phyloP scores from a whole-genome alignment of 2,329 filamentous ascomycete genomes.

The Epichloe baconii region DNA sequence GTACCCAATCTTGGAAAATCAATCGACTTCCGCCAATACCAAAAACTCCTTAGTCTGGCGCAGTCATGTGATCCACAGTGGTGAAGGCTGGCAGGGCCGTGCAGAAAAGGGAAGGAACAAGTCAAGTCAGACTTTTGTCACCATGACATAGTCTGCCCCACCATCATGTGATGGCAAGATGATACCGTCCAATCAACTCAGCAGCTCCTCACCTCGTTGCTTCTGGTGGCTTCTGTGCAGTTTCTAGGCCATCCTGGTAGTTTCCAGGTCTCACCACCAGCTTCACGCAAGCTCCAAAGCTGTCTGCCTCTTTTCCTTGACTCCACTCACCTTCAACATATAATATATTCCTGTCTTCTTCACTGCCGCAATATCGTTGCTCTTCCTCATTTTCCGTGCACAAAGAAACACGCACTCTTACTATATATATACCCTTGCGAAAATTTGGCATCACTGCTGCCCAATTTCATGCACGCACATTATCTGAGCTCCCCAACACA shows the following conservation, averaged over 20 bases:
- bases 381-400: background rate
- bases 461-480: background rate
- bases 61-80: conserved; percentile 13
- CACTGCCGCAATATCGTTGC: no score
- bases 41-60: conserved; percentile 1
- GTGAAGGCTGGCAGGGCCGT: no score
- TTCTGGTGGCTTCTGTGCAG: conserved; percentile 20
- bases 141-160: background rate
- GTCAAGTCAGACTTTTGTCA: background rate
- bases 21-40: background rate
- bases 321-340: background rate
- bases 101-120: no score
- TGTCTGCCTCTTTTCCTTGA: background rate
- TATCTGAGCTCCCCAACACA: background rate
- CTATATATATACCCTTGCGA: background rate
- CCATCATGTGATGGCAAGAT: conserved; percentile 18
- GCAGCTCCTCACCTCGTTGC: conserved; percentile 12
- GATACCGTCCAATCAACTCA: conserved; percentile 9
- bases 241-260: conserved; percentile 13
- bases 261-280: conserved; percentile 7
- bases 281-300: background rate
- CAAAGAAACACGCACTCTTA: background rate
- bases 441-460: conserved; percentile 1
- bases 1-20: conserved; percentile 4
- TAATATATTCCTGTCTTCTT: conserved; percentile 1